Evolutionary conservation across 805 yeast genomes (phyloP), one percentile per base, ranked within the genome.

Genomic region (Candida insectalens): DNA sequence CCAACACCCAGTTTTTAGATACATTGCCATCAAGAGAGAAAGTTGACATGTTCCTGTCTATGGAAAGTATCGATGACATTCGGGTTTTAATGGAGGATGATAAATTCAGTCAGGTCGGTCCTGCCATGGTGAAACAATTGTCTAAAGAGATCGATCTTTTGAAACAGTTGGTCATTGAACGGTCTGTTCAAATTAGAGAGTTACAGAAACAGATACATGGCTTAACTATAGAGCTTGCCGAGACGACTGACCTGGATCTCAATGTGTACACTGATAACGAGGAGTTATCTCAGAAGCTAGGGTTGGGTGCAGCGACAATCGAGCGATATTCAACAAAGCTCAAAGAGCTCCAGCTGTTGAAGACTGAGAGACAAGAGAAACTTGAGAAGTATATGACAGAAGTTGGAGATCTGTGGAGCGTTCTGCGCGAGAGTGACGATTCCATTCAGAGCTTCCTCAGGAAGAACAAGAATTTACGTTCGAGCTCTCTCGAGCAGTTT

Each of bases 381-480:
- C 55, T 59, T 42, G 57, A 62, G 6, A 39, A 45, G 18, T 60
- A 56, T 38, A 39, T 58, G 27, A 30, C 41, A 3, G 46, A 55
- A 19, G 63, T 71, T 38, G 47, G 50, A 19, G 51, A 50, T 3
- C 49, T 71, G 16, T 71, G 74, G 76, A 56, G 53, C 4, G 63
- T 64, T 36, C 50, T 71, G 8, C 65, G 67, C 38, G 57, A 55
- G 27, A 36, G 49, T 3, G 51, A 48, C 19, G 37, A 40, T 18
- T 40, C 48, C 10, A 58, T 55, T 15, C 53, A 50, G 16, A 27
- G 27, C 3, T 69, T 71, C 36, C 39, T 69, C n/a, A 49, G 45
- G 27, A 40, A 49, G 0, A 73, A 80, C 41, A 54, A 59, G 13
- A 61, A 67, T 5, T 53, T 83, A 16, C 69, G 75, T 3, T 57